Conservation (phyloP, 164 flowering plant genomes). For the Chloranthus sessilifolius region DNA sequence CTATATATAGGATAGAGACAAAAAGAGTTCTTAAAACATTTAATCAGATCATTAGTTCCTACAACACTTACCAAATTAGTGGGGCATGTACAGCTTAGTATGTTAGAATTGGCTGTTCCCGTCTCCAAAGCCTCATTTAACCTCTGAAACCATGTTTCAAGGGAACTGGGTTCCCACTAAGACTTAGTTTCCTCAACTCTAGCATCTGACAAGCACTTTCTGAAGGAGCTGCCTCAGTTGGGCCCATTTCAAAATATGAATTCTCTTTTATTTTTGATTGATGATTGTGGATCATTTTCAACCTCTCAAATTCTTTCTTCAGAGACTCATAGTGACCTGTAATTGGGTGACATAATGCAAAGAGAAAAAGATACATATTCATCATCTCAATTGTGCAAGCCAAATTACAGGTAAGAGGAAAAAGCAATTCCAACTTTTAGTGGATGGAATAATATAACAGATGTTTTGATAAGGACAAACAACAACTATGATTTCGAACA, state of each 20-base stretch:
- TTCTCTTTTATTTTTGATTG: not conserved
- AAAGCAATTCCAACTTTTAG: not conserved
- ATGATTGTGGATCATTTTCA: conserved; percentile 18
- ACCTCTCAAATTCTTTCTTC: conserved; percentile 39
- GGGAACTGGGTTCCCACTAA: conserved; percentile 16
- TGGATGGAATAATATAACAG: not conserved
- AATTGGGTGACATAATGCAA: not conserved
- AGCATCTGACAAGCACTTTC: conserved; percentile 34
- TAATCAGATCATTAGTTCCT: too few relatives aligned
- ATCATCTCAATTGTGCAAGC: too few relatives aligned
- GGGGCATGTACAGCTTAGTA: too few relatives aligned
- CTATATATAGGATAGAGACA: too few relatives aligned
- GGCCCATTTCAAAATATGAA: not conserved
- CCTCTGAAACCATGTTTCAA: conserved; percentile 16
- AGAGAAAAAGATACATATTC: too few relatives aligned
- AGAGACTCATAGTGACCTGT: conserved; percentile 43
- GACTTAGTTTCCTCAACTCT: conserved; percentile 39
- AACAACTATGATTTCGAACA: too few relatives aligned
- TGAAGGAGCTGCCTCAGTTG: conserved; percentile 15
- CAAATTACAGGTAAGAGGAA: not conserved
- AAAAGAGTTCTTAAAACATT: too few relatives aligned
- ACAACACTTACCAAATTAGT: too few relatives aligned
- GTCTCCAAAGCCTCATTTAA: too few relatives aligned
- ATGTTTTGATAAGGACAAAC: too few relatives aligned
- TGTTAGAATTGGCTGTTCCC: too few relatives aligned